Conservation (phyloP, 2,329 filamentous ascomycete genomes). For the Pseudonectria foliicola region DNA sequence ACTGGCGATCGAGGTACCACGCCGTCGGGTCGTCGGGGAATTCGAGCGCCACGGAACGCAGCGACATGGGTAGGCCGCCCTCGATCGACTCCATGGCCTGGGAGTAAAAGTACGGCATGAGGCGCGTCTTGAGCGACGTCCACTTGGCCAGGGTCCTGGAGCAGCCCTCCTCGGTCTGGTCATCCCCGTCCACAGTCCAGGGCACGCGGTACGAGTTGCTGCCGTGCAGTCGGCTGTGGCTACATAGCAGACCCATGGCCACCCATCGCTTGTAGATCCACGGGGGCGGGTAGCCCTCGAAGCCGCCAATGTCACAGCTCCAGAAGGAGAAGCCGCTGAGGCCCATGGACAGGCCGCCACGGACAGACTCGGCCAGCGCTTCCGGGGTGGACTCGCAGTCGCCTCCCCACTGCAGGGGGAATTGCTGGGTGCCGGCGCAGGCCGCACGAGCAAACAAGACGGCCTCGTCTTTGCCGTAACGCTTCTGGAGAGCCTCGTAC, state of each 20-base stretch:
- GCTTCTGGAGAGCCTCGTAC: constrained; percentile 55
- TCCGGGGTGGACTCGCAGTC: constrained; percentile 69
- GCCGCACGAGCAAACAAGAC: constrained; percentile 61
- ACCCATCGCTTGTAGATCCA: constrained; percentile 75
- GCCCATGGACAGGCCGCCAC: constrained; percentile 57
- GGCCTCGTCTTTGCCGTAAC: constrained; percentile 46
- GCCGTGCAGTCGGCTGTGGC: constrained; percentile 64
- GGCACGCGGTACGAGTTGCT: constrained; percentile 67
- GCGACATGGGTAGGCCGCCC: constrained; percentile 52
- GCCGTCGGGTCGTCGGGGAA: constrained; percentile 63
- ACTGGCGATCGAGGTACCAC: constrained; percentile 63
- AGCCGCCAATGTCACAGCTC: constrained; percentile 65
- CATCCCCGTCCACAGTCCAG: constrained; percentile 63
- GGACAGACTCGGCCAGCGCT: constrained; percentile 64
- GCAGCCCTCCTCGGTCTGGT: constrained; percentile 46
- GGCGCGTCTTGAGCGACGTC: constrained; percentile 42
- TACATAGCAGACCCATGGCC: constrained; percentile 65
- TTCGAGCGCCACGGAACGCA: constrained; percentile 61
- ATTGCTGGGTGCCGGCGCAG: constrained; percentile 60
- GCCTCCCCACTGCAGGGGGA: constrained; percentile 66
- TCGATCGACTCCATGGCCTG: constrained; percentile 35
- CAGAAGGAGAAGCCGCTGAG: constrained; percentile 61
- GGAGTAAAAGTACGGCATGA: constrained; percentile 46
- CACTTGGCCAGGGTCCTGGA: constrained; percentile 42
- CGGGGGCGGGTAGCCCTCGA: constrained; percentile 59